Evolutionary conservation across 1,284 basidiomycete species (phyloP).

Genomic region (Ustilago hordei): DNA sequence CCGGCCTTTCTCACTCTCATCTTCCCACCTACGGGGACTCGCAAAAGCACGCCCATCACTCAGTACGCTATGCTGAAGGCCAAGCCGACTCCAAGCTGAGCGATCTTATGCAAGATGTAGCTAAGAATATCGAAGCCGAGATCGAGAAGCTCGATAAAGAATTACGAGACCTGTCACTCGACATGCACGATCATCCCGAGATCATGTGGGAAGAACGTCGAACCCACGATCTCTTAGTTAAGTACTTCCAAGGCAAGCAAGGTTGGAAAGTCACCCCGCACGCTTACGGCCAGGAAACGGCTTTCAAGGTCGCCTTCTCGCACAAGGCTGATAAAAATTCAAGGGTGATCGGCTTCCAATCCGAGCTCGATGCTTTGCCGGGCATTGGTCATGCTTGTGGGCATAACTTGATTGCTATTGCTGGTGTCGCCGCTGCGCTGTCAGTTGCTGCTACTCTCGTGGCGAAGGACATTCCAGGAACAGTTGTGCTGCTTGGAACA

Average conservation of each 20-base stretch:
- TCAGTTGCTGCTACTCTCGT: conserved; percentile 77
- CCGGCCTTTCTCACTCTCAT: conserved; percentile 22
- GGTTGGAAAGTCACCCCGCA: conserved; percentile 65
- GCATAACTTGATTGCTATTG: conserved; percentile 84
- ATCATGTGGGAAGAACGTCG: conserved; percentile 62
- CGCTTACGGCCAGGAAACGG: conserved; percentile 73
- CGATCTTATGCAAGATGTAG: conserved; percentile 29
- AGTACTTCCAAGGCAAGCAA: conserved; percentile 42
- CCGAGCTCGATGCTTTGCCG: conserved; percentile 77
- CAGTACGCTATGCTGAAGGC: conserved; percentile 16
- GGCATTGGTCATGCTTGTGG: conserved; percentile 78
- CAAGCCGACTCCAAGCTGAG: conserved; percentile 18
- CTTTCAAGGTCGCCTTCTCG: conserved; percentile 79
- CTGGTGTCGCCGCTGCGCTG: conserved; percentile 81
- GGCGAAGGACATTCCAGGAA: conserved; percentile 77
- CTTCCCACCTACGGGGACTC: conserved; percentile 38
- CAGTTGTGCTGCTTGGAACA: conserved; percentile 83
- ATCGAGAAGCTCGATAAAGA: conserved; percentile 54
- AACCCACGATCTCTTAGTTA: conserved; percentile 62
- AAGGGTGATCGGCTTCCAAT: conserved; percentile 70
- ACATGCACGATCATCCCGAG: conserved; percentile 69
- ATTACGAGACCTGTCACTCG: conserved; percentile 67
- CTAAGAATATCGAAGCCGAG: conserved; percentile 49
- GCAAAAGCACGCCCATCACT: conserved; percentile 22
- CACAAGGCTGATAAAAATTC: conserved; percentile 43